Base-by-base conservation (phyloP, 306 rosid species). In the Corylus heterophylla region DNA sequence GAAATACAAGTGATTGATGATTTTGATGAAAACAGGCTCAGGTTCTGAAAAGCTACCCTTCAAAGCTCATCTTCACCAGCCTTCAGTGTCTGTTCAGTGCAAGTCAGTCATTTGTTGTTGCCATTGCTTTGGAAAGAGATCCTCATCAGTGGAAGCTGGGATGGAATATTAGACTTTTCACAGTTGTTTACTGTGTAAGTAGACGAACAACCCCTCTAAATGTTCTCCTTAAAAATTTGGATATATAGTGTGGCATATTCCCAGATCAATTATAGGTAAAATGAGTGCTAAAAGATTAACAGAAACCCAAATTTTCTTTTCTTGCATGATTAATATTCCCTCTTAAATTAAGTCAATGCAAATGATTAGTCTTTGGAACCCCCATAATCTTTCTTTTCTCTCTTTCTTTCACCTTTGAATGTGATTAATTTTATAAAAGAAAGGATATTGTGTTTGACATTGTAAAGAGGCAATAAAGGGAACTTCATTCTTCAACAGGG, bases 81-180 rank as follows among this genome's bases (percentile, higher is more conserved):
- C 82, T 85, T 51, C 92, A 77, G 59, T 86, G 88, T 74, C 42
- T 88, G 8, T 69, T 82, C 22, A 90, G 89, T 78, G 75, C 89
- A 58, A 45, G 78, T 64, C 90, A 88, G 62, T 77, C 90, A 76
- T 90, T 90, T 83, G 68, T 63, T n/a, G 35, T 86, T 74, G 91
- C 90, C 35, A 72, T 84, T 69, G 89, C 89, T 68, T 69, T 81
- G 25, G 92, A 90, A 83, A 86, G 92, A 79, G 83, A 90, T 70
- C 70, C 81, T 47, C 70, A 64, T 61, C 81, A 83, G 14, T 90
- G 94, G 92, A 90, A 86, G 80, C 78, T 88, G 70, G 89, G 89
- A 7, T 90, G 89, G 89, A 74, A 90, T 68, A 69, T 76, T 78
- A 78, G 83, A 55, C 69, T 90, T 1, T 71, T 88, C 55, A 81